Evolutionary conservation across 1,139 yeast species (phyloP), one percentile per base, ranked within the genome.

Genomic region (Candida sp.): DNA sequence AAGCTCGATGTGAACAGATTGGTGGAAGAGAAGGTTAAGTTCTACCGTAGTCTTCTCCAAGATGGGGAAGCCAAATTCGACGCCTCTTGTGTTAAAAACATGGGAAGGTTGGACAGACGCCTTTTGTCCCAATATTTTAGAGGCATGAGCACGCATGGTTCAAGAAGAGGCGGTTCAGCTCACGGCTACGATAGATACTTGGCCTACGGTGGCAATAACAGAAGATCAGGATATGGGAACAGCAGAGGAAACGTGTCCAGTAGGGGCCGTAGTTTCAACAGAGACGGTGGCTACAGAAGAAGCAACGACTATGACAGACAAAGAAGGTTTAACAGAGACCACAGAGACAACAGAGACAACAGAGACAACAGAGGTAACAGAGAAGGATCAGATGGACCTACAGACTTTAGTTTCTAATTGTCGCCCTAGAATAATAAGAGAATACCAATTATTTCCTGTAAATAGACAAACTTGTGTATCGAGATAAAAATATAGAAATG

Each of bases 1-100:
- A 64, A 68, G 48, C 56, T 76, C 27, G 50, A 56, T 46, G 43
- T 49, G 5, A 31, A 40, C 39, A 34, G 44, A 25, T n/a, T 49
- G 17, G 27, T 56, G 17, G 46, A 35, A n/a, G 57, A 56, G n/a
- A 45, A 45, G 17, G 44, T 52, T 42, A 51, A 47, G 12, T 49
- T 58, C 9, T 51, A 53, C 27, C 55, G 64, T 34, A 37, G 42
- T n/a, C 44, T 61, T 6, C n/a, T 58, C 6, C 45, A 52, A 8
- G 59, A 61, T 45, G 58, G 56, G 7, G 47, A 44, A 8, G 59
- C 60, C 17, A 17, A 17, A 17, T 17, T 17, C 2, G 17, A 17
- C 17, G 17, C 17, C 2, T 17, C 17, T 2, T 17, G 17, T 17
- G 17, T 17, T 17, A 17, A 17, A 17, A 17, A 17, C 17, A 17